Conservation (phyloP, 169 alveolate species). For the Babesia caballi region DNA sequence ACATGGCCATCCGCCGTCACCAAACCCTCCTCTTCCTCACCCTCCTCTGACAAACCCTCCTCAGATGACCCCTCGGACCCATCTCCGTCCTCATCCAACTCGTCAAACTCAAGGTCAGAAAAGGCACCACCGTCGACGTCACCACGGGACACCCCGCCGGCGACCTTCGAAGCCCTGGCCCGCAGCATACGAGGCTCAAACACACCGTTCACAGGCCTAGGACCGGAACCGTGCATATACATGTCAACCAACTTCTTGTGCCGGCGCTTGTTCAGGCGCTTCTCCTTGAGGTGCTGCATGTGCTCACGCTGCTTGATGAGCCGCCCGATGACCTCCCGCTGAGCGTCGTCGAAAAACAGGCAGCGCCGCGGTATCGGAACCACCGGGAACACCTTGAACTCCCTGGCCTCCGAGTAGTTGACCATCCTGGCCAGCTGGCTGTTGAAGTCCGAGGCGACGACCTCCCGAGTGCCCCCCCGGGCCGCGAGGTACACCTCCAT, state of each 20-base stretch:
- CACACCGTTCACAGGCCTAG: slow-evolving; percentile 56
- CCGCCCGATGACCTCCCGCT: slow-evolving; percentile 56
- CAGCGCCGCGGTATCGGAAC: slow-evolving; percentile 66
- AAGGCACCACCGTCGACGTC: background rate
- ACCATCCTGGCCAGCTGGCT: slow-evolving; percentile 33
- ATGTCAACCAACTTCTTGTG: slow-evolving; percentile 65
- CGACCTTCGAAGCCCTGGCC: slow-evolving; percentile 1
- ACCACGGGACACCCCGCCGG: slow-evolving; percentile 18
- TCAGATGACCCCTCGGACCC: background rate
- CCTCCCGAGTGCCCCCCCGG: slow-evolving; percentile 44
- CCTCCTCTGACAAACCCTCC: background rate
- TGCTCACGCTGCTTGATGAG: slow-evolving; percentile 64
- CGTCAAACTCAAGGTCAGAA: background rate
- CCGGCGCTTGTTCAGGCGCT: slow-evolving; percentile 13
- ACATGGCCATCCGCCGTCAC: too few species aligned
- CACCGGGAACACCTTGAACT: slow-evolving; percentile 21
- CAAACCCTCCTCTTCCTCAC: too few species aligned
- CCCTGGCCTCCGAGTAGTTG: slow-evolving; percentile 39
- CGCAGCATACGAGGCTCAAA: slow-evolving; percentile 20
- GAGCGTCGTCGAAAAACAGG: slow-evolving; percentile 54
- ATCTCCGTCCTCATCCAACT: background rate
- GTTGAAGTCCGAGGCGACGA: slow-evolving; percentile 29
- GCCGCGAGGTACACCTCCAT: slow-evolving; percentile 15
- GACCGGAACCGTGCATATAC: slow-evolving; percentile 69
- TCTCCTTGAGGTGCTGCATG: slow-evolving; percentile 5